Conservation (phyloP, 768 basidiomycete genomes). For the Filobasidium floriforme region DNA sequence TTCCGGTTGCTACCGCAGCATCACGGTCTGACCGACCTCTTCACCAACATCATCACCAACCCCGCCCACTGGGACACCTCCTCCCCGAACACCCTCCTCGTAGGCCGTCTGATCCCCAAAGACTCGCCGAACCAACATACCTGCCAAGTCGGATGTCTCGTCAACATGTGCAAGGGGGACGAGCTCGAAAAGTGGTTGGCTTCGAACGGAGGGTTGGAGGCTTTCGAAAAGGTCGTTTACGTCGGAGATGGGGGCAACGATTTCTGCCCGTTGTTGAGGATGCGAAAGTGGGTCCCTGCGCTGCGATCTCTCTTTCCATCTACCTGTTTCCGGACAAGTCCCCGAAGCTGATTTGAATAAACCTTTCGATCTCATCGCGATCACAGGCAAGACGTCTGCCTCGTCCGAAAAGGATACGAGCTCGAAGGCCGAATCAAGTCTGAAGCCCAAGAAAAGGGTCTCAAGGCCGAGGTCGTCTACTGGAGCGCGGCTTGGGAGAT, state of each 20-base stretch:
- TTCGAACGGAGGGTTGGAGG: slow-evolving; percentile 49
- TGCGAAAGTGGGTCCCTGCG: slow-evolving; percentile 56
- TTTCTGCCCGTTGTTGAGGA: slow-evolving; percentile 79
- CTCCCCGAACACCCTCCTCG: slow-evolving; percentile 49
- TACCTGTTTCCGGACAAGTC: too few species aligned
- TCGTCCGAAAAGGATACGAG: slow-evolving; percentile 71
- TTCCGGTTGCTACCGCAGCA: slow-evolving; percentile 52
- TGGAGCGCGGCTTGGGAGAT: slow-evolving; percentile 97
- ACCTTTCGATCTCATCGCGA: neutral
- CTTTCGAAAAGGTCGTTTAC: slow-evolving; percentile 74
- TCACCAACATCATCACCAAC: slow-evolving; percentile 82
- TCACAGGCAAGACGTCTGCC: slow-evolving; percentile 67
- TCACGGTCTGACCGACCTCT: slow-evolving; percentile 63
- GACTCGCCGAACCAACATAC: slow-evolving; percentile 63
- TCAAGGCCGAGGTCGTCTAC: slow-evolving; percentile 65
- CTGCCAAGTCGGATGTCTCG: slow-evolving; percentile 79
- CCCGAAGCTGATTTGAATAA: neutral
- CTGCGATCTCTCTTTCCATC: too few species aligned
- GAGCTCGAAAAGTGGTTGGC: slow-evolving; percentile 78
- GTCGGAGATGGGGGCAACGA: slow-evolving; percentile 93
- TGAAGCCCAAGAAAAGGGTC: slow-evolving; percentile 59
- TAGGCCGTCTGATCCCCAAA: slow-evolving; percentile 70
- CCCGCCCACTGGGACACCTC: slow-evolving; percentile 67
- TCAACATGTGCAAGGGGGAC: slow-evolving; percentile 99
- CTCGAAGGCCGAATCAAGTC: slow-evolving; percentile 68